Base-by-base conservation (phyloP, 2,329 filamentous ascomycete species). In the Aspergillus sclerotialis region DNA sequence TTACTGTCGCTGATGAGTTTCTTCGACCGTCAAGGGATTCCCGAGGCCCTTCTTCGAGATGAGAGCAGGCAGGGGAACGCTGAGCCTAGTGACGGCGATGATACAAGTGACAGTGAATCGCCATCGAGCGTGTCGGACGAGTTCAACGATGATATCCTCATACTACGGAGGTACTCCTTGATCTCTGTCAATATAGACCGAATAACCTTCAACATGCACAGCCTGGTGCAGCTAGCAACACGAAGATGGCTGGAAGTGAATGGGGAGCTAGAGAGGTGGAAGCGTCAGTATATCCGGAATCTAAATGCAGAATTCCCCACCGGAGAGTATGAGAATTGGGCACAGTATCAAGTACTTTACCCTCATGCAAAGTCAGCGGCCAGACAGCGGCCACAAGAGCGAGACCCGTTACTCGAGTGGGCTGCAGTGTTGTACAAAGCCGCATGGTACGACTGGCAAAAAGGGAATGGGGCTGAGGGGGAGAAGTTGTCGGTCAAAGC, bases 1-100 rank as follows among this genome's bases (percentile, higher is more conserved):
- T 37, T 56, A 4, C 30, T 58, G 7, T 52, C 50, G 4, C 34
- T 55, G 0, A 53, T 59, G 50, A 47, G 46, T 24, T 46, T 55
- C 33, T 48, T 56, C 11, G 48, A 59, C 32, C 40, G 47, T 23
- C 50, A 58, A 26, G 47, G 40, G 15, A 52, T 58, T 28, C 46
- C 48, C 9, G 40, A 49, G 24, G 5, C 12, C 5, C 23, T 56
- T 12, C 15, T 56, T 6, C 38, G 26, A 19, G 18, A 27, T 8
- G n/a, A n/a, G n/a, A n/a, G n/a, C n/a, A n/a, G n/a, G n/a, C n/a
- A n/a, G n/a, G n/a, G n/a, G n/a, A n/a, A n/a, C n/a, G n/a, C n/a
- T n/a, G n/a, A n/a, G n/a, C n/a, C n/a, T n/a, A n/a, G n/a, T n/a
- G n/a, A n/a, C n/a, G n/a, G n/a, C n/a, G n/a, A n/a, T n/a, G n/a